These are phyloP conservation scores for Gomphus bonarii DNA, from an alignment of 1,284 basidiomycete genomes.

Conservation along the genomic window DNA sequence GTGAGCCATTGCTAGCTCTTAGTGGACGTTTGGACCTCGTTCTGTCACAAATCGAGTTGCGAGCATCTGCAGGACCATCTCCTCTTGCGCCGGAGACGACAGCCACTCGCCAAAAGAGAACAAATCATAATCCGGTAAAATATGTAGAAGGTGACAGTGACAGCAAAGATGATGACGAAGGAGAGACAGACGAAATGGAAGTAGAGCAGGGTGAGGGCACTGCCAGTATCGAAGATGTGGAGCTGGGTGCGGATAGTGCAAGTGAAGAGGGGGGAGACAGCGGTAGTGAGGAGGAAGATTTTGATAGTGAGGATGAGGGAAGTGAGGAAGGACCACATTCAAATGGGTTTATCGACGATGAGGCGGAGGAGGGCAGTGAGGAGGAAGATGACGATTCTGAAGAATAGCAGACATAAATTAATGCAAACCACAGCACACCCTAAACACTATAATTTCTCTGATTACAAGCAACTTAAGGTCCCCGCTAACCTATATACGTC, in stretches of 20 bases:
- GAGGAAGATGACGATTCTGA: constrained; percentile 44
- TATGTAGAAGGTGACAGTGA: constrained; percentile 51
- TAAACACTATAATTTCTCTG: no score
- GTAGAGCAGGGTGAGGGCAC: constrained; percentile 33
- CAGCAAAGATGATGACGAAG: constrained; percentile 56
- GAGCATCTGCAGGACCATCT: constrained; percentile 53
- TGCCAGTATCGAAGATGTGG: constrained; percentile 18
- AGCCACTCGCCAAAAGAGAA: constrained; percentile 19
- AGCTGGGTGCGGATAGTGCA: constrained; percentile 20
- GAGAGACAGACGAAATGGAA: constrained; percentile 51
- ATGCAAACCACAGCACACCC: no score
- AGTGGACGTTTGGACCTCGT: constrained; percentile 90
- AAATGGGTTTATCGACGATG: constrained; percentile 66
- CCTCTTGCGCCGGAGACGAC: constrained; percentile 31
- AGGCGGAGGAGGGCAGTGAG: constrained; percentile 55
- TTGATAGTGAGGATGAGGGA: constrained; percentile 38
- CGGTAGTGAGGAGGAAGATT: constrained; percentile 35
- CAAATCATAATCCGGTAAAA: constrained; percentile 31
- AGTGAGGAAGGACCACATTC: constrained; percentile 27
- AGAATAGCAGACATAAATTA: not conserved
- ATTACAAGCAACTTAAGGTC: no score
- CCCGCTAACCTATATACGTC: no score
- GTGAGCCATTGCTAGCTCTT: constrained; percentile 78
- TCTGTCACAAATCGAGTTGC: constrained; percentile 86
- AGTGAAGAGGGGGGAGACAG: constrained; percentile 66